phyloP scores from a whole-genome alignment of 345 rosid genomes.

The Microthlaspi erraticum region DNA sequence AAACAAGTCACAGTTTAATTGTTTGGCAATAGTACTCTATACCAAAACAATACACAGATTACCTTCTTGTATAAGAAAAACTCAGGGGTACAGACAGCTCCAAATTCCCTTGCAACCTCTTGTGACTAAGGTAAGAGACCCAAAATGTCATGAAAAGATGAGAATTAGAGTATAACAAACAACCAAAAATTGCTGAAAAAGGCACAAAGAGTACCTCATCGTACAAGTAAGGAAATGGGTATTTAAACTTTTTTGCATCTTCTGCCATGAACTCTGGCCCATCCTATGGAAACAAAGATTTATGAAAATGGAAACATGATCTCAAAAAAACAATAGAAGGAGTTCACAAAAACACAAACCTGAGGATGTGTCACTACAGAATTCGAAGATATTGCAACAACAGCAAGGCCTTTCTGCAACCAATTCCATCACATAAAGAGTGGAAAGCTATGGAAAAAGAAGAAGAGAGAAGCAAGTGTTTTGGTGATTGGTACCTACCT shows the following conservation, averaged over 20 bases:
- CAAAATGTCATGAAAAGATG: background rate
- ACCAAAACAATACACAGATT: background rate
- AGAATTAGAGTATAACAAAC: background rate
- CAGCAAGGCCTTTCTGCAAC: constrained; percentile 89
- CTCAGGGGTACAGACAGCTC: constrained; percentile 92
- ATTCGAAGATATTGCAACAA: constrained; percentile 89
- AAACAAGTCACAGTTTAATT: background rate
- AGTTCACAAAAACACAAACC: constrained; percentile 58
- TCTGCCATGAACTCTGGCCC: constrained; percentile 93
- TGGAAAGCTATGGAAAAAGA: background rate
- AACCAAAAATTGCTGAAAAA: background rate
- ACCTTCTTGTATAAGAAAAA: constrained; percentile 89
- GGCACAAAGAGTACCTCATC: constrained; percentile 61
- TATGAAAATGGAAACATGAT: constrained; percentile 6
- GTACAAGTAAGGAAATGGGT: constrained; percentile 86
- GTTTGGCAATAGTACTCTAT: background rate
- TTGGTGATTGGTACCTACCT: constrained; percentile 49
- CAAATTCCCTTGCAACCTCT: constrained; percentile 75
- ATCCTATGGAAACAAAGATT: constrained; percentile 60
- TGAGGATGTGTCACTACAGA: constrained; percentile 85
- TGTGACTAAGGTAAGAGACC: constrained; percentile 60
- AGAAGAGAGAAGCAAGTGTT: constrained; percentile 21
- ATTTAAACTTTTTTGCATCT: constrained; percentile 67
- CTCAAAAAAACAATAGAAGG: constrained; percentile 46
- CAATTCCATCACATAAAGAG: constrained; percentile 9